Conservation (phyloP, 2,329 filamentous ascomycete genomes). For the Chaetomium strumarium region DNA sequence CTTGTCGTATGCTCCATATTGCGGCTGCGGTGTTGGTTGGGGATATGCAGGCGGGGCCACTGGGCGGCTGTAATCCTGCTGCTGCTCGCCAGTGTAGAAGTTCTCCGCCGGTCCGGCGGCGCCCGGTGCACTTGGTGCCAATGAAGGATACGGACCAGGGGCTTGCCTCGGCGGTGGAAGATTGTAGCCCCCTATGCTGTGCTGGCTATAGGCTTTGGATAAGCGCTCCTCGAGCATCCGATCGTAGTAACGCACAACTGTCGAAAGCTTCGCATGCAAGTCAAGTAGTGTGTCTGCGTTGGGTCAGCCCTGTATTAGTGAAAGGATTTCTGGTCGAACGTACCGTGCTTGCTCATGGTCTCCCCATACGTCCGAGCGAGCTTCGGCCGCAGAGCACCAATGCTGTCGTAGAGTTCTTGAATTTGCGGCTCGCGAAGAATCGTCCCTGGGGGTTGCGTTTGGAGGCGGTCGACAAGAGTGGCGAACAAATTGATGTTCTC, state of each 20-base stretch:
- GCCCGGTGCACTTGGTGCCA: slow-evolving; percentile 49
- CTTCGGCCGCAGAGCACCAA: slow-evolving; percentile 88
- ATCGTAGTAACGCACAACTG: slow-evolving; percentile 95
- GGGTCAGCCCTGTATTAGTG: slow-evolving; percentile 26
- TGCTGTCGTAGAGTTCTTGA: slow-evolving; percentile 95
- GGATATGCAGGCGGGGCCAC: slow-evolving; percentile 49
- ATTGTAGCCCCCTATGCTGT: slow-evolving; percentile 61
- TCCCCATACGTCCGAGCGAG: slow-evolving; percentile 93
- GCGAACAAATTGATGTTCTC: slow-evolving; percentile 97
- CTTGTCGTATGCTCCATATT: slow-evolving; percentile 40
- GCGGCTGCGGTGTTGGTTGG: slow-evolving; percentile 39
- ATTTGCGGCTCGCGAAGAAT: slow-evolving; percentile 97
- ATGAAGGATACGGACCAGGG: slow-evolving; percentile 63
- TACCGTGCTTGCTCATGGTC: slow-evolving; percentile 99
- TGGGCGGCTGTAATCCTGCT: slow-evolving; percentile 40
- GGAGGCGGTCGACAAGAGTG: slow-evolving; percentile 86
- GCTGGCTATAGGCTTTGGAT: slow-evolving; percentile 85
- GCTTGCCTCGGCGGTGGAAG: slow-evolving; percentile 47
- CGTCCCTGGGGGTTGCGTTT: slow-evolving; percentile 91
- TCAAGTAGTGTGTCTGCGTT: slow-evolving; percentile 78
- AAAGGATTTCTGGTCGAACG: slow-evolving; percentile 28
- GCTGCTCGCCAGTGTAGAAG: slow-evolving; percentile 69
- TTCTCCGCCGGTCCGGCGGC: slow-evolving; percentile 60
- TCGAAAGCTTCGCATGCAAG: slow-evolving; percentile 89
- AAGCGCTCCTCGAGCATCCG: slow-evolving; percentile 95